A percentile compares a stretch with the other conserved stretches of the same genome.
Evolutionary conservation across 371 early-diverging fungal species (phyloP).

Genomic region (Mortierella sp.): DNA sequence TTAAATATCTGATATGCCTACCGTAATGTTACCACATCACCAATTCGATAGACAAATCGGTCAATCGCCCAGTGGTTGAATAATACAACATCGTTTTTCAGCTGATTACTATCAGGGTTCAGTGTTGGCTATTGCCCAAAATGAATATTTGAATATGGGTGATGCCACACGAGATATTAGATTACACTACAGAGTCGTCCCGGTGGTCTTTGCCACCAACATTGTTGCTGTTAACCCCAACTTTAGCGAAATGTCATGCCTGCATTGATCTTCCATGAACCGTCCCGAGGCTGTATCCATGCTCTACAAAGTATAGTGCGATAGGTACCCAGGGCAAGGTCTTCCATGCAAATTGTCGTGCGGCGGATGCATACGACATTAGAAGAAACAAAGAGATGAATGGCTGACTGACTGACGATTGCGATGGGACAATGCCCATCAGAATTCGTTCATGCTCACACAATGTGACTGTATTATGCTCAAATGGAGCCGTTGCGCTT

Average conservation of each 20-base stretch:
- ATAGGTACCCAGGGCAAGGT: conserved; percentile 70
- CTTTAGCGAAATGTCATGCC: conserved; percentile 52
- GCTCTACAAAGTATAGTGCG: conserved; percentile 68
- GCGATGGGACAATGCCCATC: not conserved
- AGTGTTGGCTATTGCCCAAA: conserved; percentile 77
- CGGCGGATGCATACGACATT: not conserved
- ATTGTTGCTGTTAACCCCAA: not conserved
- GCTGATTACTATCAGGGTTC: conserved; percentile 86
- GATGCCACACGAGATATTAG: not conserved
- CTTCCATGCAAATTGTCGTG: conserved; percentile 4
- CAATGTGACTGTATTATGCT: too few relatives aligned
- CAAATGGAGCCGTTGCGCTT: not conserved
- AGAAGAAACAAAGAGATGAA: not conserved
- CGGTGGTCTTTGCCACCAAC: too few relatives aligned
- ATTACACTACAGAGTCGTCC: not conserved
- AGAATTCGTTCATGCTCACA: not conserved
- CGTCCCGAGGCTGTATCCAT: conserved; percentile 71
- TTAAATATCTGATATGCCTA: conserved; percentile 26
- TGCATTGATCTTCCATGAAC: conserved; percentile 81
- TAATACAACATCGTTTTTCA: conserved; percentile 81
- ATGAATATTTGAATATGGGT: not conserved
- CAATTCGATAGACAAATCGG: conserved; percentile 68
- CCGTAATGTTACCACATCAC: conserved; percentile 88
- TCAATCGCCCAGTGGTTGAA: conserved; percentile 75
- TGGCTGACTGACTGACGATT: not conserved